Base-by-base conservation (phyloP, 768 basidiomycete genomes). In the Cystobasidium tubakii region DNA sequence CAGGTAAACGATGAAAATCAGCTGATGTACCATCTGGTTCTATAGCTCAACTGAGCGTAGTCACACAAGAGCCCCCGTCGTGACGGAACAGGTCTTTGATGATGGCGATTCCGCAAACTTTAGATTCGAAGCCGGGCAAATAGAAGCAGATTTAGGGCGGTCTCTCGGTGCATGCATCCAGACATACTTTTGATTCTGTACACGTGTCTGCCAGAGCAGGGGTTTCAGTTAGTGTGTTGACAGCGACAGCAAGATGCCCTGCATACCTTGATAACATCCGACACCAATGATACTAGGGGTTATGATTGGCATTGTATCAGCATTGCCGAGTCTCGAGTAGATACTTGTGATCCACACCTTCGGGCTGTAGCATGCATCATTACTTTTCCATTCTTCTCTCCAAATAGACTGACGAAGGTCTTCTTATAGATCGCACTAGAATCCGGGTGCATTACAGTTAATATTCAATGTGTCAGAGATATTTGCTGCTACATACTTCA, bases 171-270 rank as follows among this genome's bases (percentile, higher is more conserved):
- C 92, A 36, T 7, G 4, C n/a, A 34, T 25, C 9, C 9, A 63
- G 25, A 54, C 91, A 80, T 97, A 99, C 84, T 96, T 95, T 73
- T 94, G 95, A 81, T 98, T 96, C 81, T 99, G 95, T 75, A 99
- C 96, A 31, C 94, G 90, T 23, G 94, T 82, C 80, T 78, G n/a
- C n/a, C n/a, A n/a, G n/a, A 55, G 7, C 19, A n/a, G 7, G 13
- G 34, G 21, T 13, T 31, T 13, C 29, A 25, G 33, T 50, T 36
- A 66, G 62, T 17, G 17, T 31, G 55, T 44, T 33, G 21, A 0
- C n/a, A 63, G 31, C 39, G 7, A 23, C 17, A 17, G 23, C 21
- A 43, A 10, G 12, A 6, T 25, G 46, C n/a, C 21, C n/a, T 19
- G 17, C 65, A 31, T 23, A 74, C 77, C 85, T 99, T 99, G 83